Evolutionary conservation across 1,284 basidiomycete species (phyloP), one percentile per base, ranked within the genome.

Genomic region (Malassezia slooffiae): DNA sequence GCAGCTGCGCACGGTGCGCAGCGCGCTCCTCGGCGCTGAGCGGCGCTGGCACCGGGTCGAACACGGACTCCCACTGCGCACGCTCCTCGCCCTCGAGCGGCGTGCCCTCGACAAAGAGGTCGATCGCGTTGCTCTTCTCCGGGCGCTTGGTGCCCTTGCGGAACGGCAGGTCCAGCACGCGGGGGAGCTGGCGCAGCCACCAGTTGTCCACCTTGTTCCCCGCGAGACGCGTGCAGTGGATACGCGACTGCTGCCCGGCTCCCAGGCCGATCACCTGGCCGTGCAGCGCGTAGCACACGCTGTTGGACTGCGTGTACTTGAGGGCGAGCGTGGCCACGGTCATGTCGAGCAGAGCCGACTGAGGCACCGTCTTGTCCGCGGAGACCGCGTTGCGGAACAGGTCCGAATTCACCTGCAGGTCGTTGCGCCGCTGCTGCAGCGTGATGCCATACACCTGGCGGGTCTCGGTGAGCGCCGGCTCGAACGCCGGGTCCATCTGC

Each of bases 241-340:
- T 97, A 44, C 91, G 85, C 8, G 89, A 95, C 72, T 97, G 93
- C 71, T 97, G 91, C 12, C 93, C 91, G 0, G 93, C 93, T 39
- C 91, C 91, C 38, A 96, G 82, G 44, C 93, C 93, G 62, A 99
- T 80, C 69, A 95, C 83, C 24, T 88, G 81, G 27, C 91, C 93
- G 67, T 82, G 82, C 62, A 83, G 82, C 2, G 91, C 88, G 72
- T 96, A 99, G 38, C 90, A 85, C 41, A 99, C 93, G 57, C 85
- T 90, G 78, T 97, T 97, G 50, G 90, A 96, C 72, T 97, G 93
- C 0, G 91, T 99, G 76, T 96, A 97, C 72, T 97, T 99, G 65
- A 97, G 79, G 1, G 91, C 84, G 26, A 96, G 81, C 3, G 90
- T 96, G 15, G 93, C 93, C 21, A 69, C 66, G 16, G 57, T 52